Evolutionary conservation across 306 rosid genomes (phyloP), one percentile per base, ranked within the genome.

Genomic region (Spatholobus suberectus): DNA sequence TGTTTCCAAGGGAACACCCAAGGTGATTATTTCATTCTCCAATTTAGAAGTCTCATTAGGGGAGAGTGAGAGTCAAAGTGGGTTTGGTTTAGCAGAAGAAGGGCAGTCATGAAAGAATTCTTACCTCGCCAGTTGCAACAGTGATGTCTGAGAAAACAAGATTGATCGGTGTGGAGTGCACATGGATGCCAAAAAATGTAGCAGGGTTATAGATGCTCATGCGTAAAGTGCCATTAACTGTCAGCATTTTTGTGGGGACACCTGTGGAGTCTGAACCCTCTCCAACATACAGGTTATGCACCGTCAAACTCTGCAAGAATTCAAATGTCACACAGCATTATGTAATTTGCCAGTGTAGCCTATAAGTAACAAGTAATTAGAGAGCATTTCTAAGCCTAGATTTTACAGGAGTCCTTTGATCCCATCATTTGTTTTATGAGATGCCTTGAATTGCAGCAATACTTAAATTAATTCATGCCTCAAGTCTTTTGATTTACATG

Each of bases 161-260:
- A 83, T 81, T 86, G 86, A 92, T 78, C 46, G 95, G 89, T 4
- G 91, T 52, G 70, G 97, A 92, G 91, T 86, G 92, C 0, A 96
- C 96, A 70, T 96, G 98, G 32, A 96, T 96, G 34, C 99, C 99
- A 79, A 94, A 96, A 65, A 92, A 84, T 6, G 98, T 88, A 62
- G 99, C 96, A 63, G 99, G 96, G 78, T 96, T 96, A 83, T 89
- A 93, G 4, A 96, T 89, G 67, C 54, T 91, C 80, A 96, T 85
- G 80, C 75, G 87, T 47, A 94, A 26, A 21, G 99, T 80, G 15
- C 92, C 92, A 80, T 96, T 96, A 62, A 96, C 81, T 51, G 99
- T 94, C 81, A 91, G 63, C 90, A 96, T 65, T 90, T 87, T 96
- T 81, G 99, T 92, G 74, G 85, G 84, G 11, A 96, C 99, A 17